Evolutionary conservation across 225 moss, liverwort and hornwort genomes (phyloP).

Genomic region (Sphagnum tenellum): DNA sequence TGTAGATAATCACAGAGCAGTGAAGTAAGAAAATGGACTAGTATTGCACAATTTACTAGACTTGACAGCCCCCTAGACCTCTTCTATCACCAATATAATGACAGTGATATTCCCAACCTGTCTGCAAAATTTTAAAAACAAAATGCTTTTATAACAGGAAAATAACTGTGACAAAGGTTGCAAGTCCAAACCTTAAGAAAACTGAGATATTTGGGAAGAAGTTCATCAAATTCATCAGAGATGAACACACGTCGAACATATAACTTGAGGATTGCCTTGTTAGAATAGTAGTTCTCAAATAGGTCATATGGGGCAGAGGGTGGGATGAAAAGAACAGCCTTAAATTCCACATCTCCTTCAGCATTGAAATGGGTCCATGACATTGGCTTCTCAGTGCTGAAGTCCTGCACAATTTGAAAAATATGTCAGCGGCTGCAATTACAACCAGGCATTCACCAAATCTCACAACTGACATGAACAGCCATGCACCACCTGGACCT

Average conservation of each 20-base stretch:
- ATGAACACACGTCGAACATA: slow-evolving; percentile 73
- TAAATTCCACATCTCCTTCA: slow-evolving; percentile 94
- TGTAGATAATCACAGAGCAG: not conserved
- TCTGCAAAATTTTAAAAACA: too few species aligned
- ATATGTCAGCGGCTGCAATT: not conserved
- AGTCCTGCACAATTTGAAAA: slow-evolving; percentile 37
- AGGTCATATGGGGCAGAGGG: slow-evolving; percentile 50
- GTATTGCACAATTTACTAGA: not conserved
- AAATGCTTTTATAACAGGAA: too few species aligned
- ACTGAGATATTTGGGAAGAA: slow-evolving; percentile 75
- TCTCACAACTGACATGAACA: too few species aligned
- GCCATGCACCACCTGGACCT: too few species aligned
- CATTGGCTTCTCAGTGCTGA: slow-evolving; percentile 56
- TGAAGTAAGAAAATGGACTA: not conserved
- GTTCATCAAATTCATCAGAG: slow-evolving; percentile 73
- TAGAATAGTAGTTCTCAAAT: slow-evolving; percentile 74
- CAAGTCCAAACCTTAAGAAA: slow-evolving; percentile 52
- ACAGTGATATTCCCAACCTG: too few species aligned
- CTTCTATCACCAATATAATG: too few species aligned
- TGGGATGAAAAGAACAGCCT: slow-evolving; percentile 67
- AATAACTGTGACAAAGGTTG: too few species aligned
- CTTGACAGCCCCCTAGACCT: too few species aligned
- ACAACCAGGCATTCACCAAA: too few species aligned
- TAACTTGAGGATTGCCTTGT: slow-evolving; percentile 57
- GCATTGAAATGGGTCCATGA: slow-evolving; percentile 78